Conservation (phyloP, 257 asterid species). For the Phtheirospermum japonicum region DNA sequence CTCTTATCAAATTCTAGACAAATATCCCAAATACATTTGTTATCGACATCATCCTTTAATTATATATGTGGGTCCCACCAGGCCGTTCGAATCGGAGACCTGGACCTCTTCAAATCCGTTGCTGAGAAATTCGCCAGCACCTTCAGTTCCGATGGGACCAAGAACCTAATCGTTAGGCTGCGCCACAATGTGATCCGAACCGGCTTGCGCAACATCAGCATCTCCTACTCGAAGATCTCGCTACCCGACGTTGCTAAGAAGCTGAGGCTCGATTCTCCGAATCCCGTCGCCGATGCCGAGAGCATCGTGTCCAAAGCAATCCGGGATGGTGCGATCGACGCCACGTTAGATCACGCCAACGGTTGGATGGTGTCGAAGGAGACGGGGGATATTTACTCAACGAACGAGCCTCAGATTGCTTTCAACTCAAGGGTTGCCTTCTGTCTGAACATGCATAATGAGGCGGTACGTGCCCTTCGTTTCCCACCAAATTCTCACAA, state of each 20-base stretch:
- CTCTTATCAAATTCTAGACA: too few relatives aligned
- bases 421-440: conserved; percentile 70
- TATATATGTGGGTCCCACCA: conserved; percentile 27
- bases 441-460: conserved; percentile 75
- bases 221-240: conserved; percentile 64
- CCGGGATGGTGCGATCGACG: conserved; percentile 80
- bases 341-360: conserved; percentile 61
- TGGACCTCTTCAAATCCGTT: conserved; percentile 59
- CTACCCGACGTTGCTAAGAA: conserved; percentile 66
- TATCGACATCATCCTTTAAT: neutral
- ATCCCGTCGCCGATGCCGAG: conserved; percentile 69
- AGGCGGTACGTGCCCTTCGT: conserved; percentile 70
- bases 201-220: conserved; percentile 66
- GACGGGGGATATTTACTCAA: conserved; percentile 69
- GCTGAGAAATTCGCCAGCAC: conserved; percentile 59
- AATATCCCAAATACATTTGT: neutral
- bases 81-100: conserved; percentile 79
- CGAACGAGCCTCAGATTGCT: conserved; percentile 74
- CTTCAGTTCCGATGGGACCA: conserved; percentile 60
- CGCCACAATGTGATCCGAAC: conserved; percentile 72
- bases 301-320: conserved; percentile 69
- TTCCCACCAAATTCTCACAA: conserved; percentile 66
- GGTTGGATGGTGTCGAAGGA: conserved; percentile 75
- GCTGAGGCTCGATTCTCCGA: conserved; percentile 60
- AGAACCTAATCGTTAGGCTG: conserved; percentile 64